Conservation (phyloP, 176 grass and related monocot species). For the Aegilops tauschii region DNA sequence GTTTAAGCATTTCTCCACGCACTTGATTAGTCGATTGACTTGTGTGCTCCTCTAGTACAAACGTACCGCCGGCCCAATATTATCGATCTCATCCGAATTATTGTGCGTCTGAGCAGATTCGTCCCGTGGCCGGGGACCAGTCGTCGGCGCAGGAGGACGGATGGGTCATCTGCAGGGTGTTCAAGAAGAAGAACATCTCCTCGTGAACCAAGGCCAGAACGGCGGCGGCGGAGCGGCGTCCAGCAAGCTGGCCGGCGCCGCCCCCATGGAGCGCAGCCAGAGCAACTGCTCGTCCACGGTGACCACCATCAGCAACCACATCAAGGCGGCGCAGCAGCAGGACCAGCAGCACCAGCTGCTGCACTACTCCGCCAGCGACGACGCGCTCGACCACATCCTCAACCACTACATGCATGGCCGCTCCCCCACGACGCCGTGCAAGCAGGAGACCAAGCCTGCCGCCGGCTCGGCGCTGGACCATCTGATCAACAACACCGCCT, state of each 20-base stretch:
- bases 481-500: not conserved
- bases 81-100: not conserved
- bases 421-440: constrained; percentile 23
- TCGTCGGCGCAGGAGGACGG: constrained; percentile 64
- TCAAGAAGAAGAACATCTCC: constrained; percentile 88
- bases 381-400: constrained; percentile 77
- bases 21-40: not conserved
- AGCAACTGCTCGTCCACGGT: constrained; percentile 57
- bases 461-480: not conserved
- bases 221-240: not conserved
- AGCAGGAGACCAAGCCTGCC: constrained; percentile 49
- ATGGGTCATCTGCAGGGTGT: constrained; percentile 89
- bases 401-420: constrained; percentile 56
- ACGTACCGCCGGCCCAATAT: too few species aligned
- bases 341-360: constrained; percentile 39
- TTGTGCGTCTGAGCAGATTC: constrained; percentile 21
- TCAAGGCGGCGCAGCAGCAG: constrained; percentile 33
- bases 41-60: not conserved
- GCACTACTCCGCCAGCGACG: constrained; percentile 53
- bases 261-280: constrained; percentile 25
- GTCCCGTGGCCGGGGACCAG: constrained; percentile 40
- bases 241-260: not conserved
- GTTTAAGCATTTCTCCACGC: not conserved
- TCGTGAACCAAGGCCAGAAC: constrained; percentile 41
- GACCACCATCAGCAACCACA: constrained; percentile 32